These are phyloP conservation scores for Aspergillus diversus DNA, from an alignment of 495 filamentous ascomycete genomes.

Conservation along the genomic window DNA sequence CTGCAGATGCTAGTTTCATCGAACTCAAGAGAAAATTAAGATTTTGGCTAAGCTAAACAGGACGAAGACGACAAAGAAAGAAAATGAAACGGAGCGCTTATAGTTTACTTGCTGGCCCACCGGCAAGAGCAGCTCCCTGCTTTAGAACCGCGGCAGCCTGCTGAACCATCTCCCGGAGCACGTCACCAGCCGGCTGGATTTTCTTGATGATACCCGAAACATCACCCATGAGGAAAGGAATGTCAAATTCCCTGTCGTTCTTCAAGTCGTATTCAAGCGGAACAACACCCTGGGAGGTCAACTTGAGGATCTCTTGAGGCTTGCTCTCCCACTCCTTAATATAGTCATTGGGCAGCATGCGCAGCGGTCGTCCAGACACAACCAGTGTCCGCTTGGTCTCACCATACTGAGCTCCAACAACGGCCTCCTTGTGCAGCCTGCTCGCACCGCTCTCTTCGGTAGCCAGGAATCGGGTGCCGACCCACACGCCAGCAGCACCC, in stretches of 20 bases:
- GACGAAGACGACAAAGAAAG: constrained; percentile 6
- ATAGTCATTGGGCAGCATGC: constrained; percentile 81
- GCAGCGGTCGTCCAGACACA: constrained; percentile 75
- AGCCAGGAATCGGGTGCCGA: constrained; percentile 86
- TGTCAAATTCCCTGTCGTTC: constrained; percentile 73
- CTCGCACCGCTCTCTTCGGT: constrained; percentile 75
- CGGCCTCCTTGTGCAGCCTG: constrained; percentile 76
- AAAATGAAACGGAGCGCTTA: constrained; percentile 24
- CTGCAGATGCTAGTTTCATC: constrained; percentile 15
- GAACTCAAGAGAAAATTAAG: not conserved
- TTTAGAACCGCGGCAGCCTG: constrained; percentile 74
- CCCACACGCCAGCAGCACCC: constrained; percentile 77
- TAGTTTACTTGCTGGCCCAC: constrained; percentile 38
- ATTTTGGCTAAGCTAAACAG: constrained; percentile 7
- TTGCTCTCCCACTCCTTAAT: constrained; percentile 74
- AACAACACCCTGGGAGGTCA: constrained; percentile 75
- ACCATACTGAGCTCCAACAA: constrained; percentile 73
- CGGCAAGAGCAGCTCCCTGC: constrained; percentile 42
- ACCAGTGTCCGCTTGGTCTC: constrained; percentile 80
- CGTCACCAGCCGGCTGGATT: constrained; percentile 77
- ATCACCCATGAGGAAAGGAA: constrained; percentile 92
- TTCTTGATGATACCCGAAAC: constrained; percentile 75
- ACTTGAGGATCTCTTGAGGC: constrained; percentile 69
- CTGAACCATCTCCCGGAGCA: constrained; percentile 84
- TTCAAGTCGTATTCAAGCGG: constrained; percentile 82